A percentile compares a stretch with the other conserved stretches of the same genome.
Conservation (phyloP, 352 stramenopile species). For the Thalassiosira mediterranea region DNA sequence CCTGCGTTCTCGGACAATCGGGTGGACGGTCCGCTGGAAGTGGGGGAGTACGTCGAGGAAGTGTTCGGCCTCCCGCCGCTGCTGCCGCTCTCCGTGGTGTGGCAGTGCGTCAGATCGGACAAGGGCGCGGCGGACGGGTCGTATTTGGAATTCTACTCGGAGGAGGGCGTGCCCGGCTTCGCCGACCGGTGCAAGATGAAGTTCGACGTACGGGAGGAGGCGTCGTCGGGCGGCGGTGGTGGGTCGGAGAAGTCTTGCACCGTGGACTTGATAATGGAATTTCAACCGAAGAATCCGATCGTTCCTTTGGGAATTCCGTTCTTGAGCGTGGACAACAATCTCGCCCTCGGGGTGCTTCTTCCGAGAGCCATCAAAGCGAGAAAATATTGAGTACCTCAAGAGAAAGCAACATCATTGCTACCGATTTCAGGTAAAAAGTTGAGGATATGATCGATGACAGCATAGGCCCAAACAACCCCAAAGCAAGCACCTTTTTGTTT, state of each 20-base stretch:
- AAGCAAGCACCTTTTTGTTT: too few species aligned
- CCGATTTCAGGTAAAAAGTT: too few species aligned
- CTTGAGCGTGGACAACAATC: constrained; percentile 45
- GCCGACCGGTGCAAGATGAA: constrained; percentile 47
- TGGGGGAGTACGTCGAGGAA: constrained; percentile 41
- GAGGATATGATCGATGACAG: too few species aligned
- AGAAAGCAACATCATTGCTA: too few species aligned
- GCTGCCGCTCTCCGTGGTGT: constrained; percentile 39
- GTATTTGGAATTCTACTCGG: constrained; percentile 35
- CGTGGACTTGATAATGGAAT: constrained; percentile 61
- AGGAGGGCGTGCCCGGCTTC: constrained; percentile 37
- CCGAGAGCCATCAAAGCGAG: too few species aligned
- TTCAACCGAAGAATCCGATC: constrained; percentile 36
- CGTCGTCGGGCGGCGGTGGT: not conserved
- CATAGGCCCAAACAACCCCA: too few species aligned
- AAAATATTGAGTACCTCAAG: too few species aligned
- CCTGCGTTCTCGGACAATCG: not conserved
- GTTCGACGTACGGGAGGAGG: constrained; percentile 41
- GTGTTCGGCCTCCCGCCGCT: constrained; percentile 50
- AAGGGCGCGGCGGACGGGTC: constrained; percentile 3
- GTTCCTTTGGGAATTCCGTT: constrained; percentile 39
- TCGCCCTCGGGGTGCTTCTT: constrained; percentile 53
- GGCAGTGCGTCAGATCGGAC: constrained; percentile 38
- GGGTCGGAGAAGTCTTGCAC: constrained; percentile 11
- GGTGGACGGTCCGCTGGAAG: constrained; percentile 10